A percentile compares a stretch with the other conserved stretches of the same genome.
Evolutionary conservation across 352 stramenopile species (phyloP).

Genomic region (Globisporangium parvum): DNA sequence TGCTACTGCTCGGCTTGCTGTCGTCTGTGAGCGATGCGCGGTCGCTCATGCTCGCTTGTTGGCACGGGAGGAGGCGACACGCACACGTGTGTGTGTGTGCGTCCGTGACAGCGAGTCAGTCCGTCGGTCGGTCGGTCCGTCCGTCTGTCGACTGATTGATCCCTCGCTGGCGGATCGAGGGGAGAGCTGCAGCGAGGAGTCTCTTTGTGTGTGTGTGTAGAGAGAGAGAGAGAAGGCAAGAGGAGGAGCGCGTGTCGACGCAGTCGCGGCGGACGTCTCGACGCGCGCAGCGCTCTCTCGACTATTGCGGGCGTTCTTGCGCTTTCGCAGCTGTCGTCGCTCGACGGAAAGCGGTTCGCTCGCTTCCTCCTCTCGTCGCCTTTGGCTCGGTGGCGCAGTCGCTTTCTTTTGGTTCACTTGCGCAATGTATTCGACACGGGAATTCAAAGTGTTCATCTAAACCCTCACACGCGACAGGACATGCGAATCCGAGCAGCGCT

Average conservation of each 20-base stretch:
- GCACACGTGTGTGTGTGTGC: background rate
- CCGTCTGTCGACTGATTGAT: background rate
- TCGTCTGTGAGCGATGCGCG: background rate
- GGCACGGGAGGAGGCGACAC: background rate
- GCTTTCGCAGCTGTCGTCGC: slow-evolving; percentile 1
- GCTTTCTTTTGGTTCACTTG: background rate
- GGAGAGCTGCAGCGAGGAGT: background rate
- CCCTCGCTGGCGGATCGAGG: background rate
- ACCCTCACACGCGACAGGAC: too few relatives aligned
- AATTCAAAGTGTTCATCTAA: background rate
- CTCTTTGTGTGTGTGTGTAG: too few relatives aligned
- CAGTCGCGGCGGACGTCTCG: background rate
- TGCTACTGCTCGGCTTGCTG: slow-evolving; percentile 3
- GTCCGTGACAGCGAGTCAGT: too few relatives aligned
- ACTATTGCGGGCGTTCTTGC: background rate
- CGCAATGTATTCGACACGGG: background rate
- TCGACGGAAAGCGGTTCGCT: background rate
- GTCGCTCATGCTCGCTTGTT: slow-evolving; percentile 11
- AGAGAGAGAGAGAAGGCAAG: background rate
- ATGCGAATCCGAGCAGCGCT: too few relatives aligned
- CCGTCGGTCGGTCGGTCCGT: background rate
- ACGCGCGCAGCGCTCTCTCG: background rate
- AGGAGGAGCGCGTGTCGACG: too few relatives aligned
- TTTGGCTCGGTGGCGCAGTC: background rate
- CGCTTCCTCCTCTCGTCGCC: background rate